phyloP scores from a whole-genome alignment of 805 yeast species.

The Torulaspora maleeae region DNA sequence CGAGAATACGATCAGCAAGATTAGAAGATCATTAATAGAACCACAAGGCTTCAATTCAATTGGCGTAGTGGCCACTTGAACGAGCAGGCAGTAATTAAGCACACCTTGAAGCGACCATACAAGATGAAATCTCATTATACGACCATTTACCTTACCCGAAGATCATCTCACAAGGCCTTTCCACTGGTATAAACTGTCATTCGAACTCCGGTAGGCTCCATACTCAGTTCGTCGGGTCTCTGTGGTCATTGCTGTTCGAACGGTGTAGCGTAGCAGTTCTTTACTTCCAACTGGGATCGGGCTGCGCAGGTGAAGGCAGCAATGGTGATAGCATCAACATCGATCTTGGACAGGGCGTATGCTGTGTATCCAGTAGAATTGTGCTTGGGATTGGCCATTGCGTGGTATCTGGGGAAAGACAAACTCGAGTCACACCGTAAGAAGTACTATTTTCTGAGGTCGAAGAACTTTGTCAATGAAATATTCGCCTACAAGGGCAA shows the following conservation, averaged over 20 bases:
- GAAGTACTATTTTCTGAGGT: constrained; percentile 23
- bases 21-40: background rate
- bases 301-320: background rate
- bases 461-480: constrained; percentile 30
- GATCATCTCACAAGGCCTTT: background rate
- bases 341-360: constrained; percentile 6
- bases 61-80: background rate
- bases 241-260: background rate
- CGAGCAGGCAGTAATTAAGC: background rate
- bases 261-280: background rate
- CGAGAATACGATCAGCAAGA: background rate
- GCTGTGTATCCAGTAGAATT: constrained; percentile 19
- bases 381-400: constrained; percentile 19
- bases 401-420: constrained; percentile 17
- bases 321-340: background rate
- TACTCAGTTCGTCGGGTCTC: background rate
- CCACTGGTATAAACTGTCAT: background rate
- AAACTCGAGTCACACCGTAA: constrained; percentile 19
- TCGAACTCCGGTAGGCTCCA: background rate
- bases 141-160: constrained; percentile 1
- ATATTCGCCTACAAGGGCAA: constrained; percentile 39
- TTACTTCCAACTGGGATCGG: background rate
- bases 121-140: constrained; percentile 2
- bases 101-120: background rate
- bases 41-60: background rate